Base-by-base conservation (phyloP, 2,329 filamentous ascomycete species). In the Botrytis tulipae region DNA sequence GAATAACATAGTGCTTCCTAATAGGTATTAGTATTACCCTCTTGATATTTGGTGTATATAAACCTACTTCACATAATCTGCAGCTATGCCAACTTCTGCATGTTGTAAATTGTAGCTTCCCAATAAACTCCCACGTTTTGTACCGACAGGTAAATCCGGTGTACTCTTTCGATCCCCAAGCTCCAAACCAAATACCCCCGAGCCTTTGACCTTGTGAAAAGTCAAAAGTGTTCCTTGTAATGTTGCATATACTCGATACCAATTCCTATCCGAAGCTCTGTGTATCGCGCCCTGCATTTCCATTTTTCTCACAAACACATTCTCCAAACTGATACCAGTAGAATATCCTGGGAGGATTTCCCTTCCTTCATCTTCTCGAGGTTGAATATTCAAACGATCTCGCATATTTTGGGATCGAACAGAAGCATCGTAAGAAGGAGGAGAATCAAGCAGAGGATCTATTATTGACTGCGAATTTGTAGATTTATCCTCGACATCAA, bases 1-100 rank as follows among this genome's bases (percentile, higher is more conserved):
- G 89, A 74, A 94, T 89, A 20, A 92, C 90, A 80, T 91, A 91
- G 72, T 86, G 86, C 61, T 80, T 80, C 62, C 79, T 80, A 32
- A 22, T 61, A 12, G 16, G 3, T 51, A 16, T 70, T n/a, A 73
- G 35, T 8, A 71, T 20, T 14, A 25, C 7, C 32, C 66, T 35
- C 10, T 37, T 6, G 18, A 63, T 44, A 12, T 25, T 44, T 29
- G 8, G 12, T 46, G 20, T n/a, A 57, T 54, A 18, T 63, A 29
- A n/a, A 84, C 87, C 78, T 82, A 90, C 87, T 93, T 92, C 78
- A 87, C 86, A 80, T 92, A 91, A 81, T 94, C 92, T 25, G 89
- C 87, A 16, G 92, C 92, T 75, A 94, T 87, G 18, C 92, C 92
- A 35, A 92, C 88, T 81, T 94, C 92, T 35, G 92, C 92, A 80